Percentiles rank a stretch among this genome's conserved stretches.
Evolutionary conservation across 2,329 filamentous ascomycete species (phyloP).

Genomic region (Botryotinia globosa): DNA sequence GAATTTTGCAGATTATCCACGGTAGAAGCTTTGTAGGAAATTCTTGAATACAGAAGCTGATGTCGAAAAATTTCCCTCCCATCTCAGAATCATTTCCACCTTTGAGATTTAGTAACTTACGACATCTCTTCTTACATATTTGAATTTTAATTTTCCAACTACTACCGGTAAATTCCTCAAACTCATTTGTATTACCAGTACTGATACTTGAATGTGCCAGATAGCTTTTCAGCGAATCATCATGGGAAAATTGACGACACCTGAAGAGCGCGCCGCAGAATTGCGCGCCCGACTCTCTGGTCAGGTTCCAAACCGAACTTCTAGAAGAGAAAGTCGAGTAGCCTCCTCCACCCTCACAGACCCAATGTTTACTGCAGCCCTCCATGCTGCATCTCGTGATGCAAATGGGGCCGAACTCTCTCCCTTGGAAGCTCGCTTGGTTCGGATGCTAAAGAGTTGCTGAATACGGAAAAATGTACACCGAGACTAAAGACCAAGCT

Average conservation of each 20-base stretch:
- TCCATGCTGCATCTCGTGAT: not conserved
- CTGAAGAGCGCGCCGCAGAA: not conserved
- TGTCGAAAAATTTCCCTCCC: too few relatives aligned
- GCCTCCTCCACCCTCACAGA: not conserved
- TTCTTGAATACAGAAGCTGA: too few relatives aligned
- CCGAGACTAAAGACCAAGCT: not conserved
- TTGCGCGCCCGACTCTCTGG: not conserved
- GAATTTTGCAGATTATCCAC: too few relatives aligned
- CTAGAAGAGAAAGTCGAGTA: not conserved
- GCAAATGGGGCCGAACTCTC: not conserved
- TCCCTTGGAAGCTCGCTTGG: not conserved
- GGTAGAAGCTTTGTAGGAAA: too few relatives aligned
- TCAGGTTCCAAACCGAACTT: not conserved
- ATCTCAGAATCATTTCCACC: too few relatives aligned
- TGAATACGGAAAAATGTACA: not conserved
- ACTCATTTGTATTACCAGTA: too few relatives aligned
- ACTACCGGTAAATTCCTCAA: too few relatives aligned
- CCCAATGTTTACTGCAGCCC: not conserved
- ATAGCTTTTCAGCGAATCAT: not conserved
- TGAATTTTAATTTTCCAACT: too few relatives aligned
- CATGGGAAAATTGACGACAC: not conserved
- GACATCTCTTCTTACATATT: too few relatives aligned
- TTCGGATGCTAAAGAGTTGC: not conserved
- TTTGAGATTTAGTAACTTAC: rapidly evolving
- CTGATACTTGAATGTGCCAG: too few relatives aligned